Evolutionary conservation across 306 rosid species (phyloP), one percentile per base, ranked within the genome.

Genomic region (Begonia masoniana): DNA sequence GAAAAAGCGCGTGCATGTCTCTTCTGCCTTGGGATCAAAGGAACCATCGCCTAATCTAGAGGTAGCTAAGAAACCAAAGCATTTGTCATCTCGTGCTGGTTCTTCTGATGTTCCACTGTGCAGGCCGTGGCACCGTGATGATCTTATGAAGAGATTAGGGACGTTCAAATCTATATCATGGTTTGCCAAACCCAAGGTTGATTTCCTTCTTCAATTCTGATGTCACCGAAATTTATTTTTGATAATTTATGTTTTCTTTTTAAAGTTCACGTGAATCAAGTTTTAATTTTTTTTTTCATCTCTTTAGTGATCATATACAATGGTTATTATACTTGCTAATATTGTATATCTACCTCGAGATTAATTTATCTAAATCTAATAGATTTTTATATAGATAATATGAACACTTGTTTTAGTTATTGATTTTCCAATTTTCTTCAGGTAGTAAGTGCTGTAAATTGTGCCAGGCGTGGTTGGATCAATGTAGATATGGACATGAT

Each of bases 401-500:
- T 15, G 12, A n/a, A 31, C 14, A 47, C 17, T 50, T 16, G 16
- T 10, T 50, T 60, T 24, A 21, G 64, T 47, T 51, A 26, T 26
- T 26, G 35, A 26, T 3, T 58, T 39, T 71, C 59, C n/a, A 19
- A 14, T 56, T 55, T 36, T 63, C 58, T 58, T 15, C 76, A 91
- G 97, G 79, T 68, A 47, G 89, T 79, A 16, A 83, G 80, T 73
- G 96, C 96, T 55, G 68, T 91, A 66, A 91, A 86, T 77, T 91
- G 96, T 81, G 94, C 88, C 58, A 78, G 96, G 57, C 81, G 94
- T 68, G 97, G 97, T 64, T 91, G 97, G 97, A 65, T 78, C 74
- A 85, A 83, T 69, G 82, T 77, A 47, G 97, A 81, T 51, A 58
- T 71, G 62, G 97, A 91, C 59, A 86, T 66, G 47, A 73, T 91